phyloP scores from a whole-genome alignment of 2,329 filamentous ascomycete species.

The Sporothrix humicola region DNA sequence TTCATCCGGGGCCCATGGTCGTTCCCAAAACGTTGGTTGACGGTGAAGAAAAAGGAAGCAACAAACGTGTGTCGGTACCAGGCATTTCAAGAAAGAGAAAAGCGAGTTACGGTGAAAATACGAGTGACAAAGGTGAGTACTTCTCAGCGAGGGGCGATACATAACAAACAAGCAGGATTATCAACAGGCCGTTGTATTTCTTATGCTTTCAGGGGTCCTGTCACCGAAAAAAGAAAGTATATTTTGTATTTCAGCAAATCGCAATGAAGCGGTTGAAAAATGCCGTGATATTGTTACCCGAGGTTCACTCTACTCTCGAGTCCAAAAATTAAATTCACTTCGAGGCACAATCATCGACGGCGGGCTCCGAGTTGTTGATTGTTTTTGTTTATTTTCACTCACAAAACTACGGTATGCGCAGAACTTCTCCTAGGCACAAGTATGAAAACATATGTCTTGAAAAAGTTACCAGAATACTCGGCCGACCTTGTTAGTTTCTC shows the following conservation, averaged over 20 bases:
- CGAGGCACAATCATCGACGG: too few species aligned
- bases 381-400: not conserved
- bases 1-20: not conserved
- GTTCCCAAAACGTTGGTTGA: not conserved
- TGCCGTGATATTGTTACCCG: not conserved
- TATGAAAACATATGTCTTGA: not conserved
- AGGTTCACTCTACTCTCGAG: not conserved
- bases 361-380: not conserved
- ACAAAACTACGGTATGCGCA: not conserved
- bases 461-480: not conserved
- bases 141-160: not conserved
- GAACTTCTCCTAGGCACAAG: not conserved
- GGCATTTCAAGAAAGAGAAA: not conserved
- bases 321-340: too few species aligned
- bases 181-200: not conserved
- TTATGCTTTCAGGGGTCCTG: not conserved
- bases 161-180: not conserved
- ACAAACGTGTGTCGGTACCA: not conserved
- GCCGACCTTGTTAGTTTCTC: not conserved
- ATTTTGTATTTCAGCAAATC: not conserved
- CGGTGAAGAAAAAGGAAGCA: not conserved
- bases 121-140: not conserved
- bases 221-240: not conserved
- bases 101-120: not conserved
- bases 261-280: not conserved